Evolutionary conservation across 139 green algal species (phyloP).

Genomic region (Chlamydomonas sp.): DNA sequence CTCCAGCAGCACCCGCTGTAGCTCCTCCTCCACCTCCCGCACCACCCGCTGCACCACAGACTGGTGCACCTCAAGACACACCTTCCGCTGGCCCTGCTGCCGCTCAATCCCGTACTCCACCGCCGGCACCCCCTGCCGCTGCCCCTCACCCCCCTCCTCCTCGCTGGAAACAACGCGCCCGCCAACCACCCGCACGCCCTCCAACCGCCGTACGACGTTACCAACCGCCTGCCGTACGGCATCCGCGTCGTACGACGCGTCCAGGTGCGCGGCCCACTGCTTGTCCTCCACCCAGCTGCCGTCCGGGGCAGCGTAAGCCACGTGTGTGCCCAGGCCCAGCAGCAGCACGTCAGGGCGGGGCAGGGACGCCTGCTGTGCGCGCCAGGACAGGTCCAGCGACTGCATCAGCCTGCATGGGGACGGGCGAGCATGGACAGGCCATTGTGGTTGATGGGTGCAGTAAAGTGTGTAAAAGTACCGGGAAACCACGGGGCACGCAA

Average conservation of each 20-base stretch:
- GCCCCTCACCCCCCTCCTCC: neutral
- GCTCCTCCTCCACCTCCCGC: neutral
- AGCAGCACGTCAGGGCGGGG: slow-evolving; percentile 40
- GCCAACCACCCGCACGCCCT: neutral
- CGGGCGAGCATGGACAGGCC: too few relatives aligned
- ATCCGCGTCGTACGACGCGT: neutral
- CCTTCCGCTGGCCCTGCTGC: slow-evolving; percentile 8
- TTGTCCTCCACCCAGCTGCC: slow-evolving; percentile 3
- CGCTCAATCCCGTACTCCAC: neutral
- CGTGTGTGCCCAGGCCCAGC: slow-evolving; percentile 17
- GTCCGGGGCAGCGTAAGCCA: neutral
- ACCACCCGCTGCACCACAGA: neutral
- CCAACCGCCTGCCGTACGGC: slow-evolving; percentile 3
- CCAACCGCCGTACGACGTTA: neutral
- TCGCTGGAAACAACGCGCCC: neutral
- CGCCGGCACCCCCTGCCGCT: neutral
- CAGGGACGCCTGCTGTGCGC: slow-evolving; percentile 27
- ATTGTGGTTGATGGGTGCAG: too few relatives aligned
- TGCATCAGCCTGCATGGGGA: neutral
- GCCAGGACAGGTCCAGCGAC: slow-evolving; percentile 17
- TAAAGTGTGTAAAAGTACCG: neutral
- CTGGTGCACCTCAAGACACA: slow-evolving; percentile 19
- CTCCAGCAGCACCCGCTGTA: neutral
- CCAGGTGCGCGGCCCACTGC: slow-evolving; percentile 3
- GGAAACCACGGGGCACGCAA: neutral